A percentile compares a stretch with the other conserved stretches of the same genome.
Evolutionary conservation across 441 rosid species (phyloP).

Genomic region (Iberis amara): DNA sequence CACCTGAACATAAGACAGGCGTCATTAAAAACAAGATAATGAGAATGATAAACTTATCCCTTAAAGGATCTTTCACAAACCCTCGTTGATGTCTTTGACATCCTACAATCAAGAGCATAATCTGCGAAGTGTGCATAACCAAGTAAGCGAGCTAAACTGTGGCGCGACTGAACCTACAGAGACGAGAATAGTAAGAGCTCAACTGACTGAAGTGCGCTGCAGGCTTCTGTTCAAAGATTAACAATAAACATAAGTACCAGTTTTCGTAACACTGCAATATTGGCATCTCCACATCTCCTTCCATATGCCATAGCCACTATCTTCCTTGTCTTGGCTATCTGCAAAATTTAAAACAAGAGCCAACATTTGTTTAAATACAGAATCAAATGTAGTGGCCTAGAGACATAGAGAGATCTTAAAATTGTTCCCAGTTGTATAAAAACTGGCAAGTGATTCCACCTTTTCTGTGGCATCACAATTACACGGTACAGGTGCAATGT

Average conservation of each 20-base stretch:
- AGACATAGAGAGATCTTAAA: slow-evolving; percentile 13
- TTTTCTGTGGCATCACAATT: slow-evolving; percentile 8
- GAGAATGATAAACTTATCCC: slow-evolving; percentile 9
- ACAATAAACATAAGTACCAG: slow-evolving; percentile 46
- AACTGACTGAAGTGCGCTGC: slow-evolving; percentile 6
- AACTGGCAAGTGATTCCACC: slow-evolving; percentile 11
- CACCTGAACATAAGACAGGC: slow-evolving; percentile 42
- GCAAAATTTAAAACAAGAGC: slow-evolving; percentile 34
- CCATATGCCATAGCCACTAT: slow-evolving; percentile 68
- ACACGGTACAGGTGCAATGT: slow-evolving; percentile 21
- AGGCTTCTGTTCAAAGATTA: slow-evolving; percentile 13
- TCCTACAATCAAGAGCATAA: slow-evolving; percentile 68
- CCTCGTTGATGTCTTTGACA: slow-evolving; percentile 83
- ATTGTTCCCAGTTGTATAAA: slow-evolving; percentile 8
- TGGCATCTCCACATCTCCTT: slow-evolving; percentile 74
- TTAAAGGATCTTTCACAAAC: slow-evolving; percentile 36
- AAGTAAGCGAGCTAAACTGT: slow-evolving; percentile 72
- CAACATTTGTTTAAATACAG: slow-evolving; percentile 16
- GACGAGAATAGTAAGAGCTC: slow-evolving; percentile 20
- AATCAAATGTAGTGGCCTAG: slow-evolving; percentile 6
- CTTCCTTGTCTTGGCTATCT: slow-evolving; percentile 91
- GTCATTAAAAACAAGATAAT: slow-evolving; percentile 3
- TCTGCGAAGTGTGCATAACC: slow-evolving; percentile 87
- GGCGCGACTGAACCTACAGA: slow-evolving; percentile 75
- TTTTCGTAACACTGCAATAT: slow-evolving; percentile 64